phyloP scores from a whole-genome alignment of 1,284 basidiomycete genomes.

The Megacollybia platyphylla region DNA sequence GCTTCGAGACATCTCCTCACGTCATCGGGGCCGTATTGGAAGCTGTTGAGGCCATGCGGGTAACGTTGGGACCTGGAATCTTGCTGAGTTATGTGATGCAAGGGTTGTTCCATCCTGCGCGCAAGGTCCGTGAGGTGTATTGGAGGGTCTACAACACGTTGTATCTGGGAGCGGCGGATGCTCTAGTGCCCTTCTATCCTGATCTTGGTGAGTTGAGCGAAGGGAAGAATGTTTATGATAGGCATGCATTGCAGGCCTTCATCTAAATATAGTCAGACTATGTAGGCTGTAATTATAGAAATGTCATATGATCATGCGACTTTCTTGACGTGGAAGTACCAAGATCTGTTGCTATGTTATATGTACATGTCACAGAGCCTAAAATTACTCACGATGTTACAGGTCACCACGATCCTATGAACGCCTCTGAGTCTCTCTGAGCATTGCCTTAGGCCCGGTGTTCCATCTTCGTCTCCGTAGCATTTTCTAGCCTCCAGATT shows the following conservation, averaged over 20 bases:
- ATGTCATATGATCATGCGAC: background rate
- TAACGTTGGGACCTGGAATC: constrained; percentile 89
- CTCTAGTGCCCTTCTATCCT: constrained; percentile 92
- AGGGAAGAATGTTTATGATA: constrained; percentile 79
- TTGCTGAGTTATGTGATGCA: constrained; percentile 86
- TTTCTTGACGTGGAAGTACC: too few relatives aligned
- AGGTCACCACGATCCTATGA: too few relatives aligned
- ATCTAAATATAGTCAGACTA: constrained; percentile 27
- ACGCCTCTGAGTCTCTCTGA: too few relatives aligned
- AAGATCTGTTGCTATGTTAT: too few relatives aligned
- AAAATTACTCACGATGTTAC: too few relatives aligned
- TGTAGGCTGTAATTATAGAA: background rate
- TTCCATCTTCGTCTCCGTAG: too few relatives aligned
- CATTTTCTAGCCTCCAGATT: too few relatives aligned
- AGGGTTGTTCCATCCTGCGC: constrained; percentile 89
- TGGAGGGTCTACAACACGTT: constrained; percentile 90
- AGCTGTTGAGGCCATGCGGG: constrained; percentile 92
- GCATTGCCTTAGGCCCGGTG: too few relatives aligned
- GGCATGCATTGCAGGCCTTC: constrained; percentile 76
- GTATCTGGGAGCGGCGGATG: constrained; percentile 81
- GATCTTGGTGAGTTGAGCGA: constrained; percentile 80
- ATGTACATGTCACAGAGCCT: too few relatives aligned
- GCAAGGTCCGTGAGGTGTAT: constrained; percentile 94
- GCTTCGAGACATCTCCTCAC: constrained; percentile 96
- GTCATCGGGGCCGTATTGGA: constrained; percentile 97